Percentiles rank a stretch among this genome's conserved stretches.
Evolutionary conservation across 495 filamentous ascomycete genomes (phyloP).

Genomic region (Neurospora sublineolata): DNA sequence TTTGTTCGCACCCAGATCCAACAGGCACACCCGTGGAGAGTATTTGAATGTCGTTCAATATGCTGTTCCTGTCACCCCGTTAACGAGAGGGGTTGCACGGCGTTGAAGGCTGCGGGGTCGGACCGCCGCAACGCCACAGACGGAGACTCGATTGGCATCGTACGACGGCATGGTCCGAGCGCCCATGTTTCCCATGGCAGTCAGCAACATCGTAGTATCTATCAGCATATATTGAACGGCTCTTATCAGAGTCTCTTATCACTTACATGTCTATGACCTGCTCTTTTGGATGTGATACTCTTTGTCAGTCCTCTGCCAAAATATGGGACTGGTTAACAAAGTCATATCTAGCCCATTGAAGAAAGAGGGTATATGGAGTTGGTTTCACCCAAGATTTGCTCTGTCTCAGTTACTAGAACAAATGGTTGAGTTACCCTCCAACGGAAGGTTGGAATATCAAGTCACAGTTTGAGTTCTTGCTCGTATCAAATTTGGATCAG

Average conservation of each 20-base stretch:
- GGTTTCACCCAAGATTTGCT: not conserved
- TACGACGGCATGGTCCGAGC: not conserved
- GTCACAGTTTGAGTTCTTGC: not conserved
- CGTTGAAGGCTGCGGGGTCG: not conserved
- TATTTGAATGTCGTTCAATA: not conserved
- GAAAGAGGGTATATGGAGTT: not conserved
- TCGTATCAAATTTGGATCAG: not conserved
- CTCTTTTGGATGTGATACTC: not conserved
- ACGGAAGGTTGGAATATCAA: not conserved
- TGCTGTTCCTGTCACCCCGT: not conserved
- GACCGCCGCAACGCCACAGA: not conserved
- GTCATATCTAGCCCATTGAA: not conserved
- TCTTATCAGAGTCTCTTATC: not conserved
- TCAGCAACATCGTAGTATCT: not conserved
- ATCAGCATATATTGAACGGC: not conserved
- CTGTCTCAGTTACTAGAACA: not conserved
- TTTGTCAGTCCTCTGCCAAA: not conserved
- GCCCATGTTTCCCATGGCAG: not conserved
- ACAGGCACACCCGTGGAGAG: not conserved
- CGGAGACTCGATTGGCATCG: not conserved
- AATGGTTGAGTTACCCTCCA: not conserved
- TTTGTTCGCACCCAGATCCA: not conserved
- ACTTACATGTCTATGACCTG: not conserved
- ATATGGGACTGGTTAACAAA: not conserved
- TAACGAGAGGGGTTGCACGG: not conserved